Percentiles rank a stretch among this genome's conserved stretches.
Conservation (phyloP, 176 grass and related monocot species). For the Themeda triandra region DNA sequence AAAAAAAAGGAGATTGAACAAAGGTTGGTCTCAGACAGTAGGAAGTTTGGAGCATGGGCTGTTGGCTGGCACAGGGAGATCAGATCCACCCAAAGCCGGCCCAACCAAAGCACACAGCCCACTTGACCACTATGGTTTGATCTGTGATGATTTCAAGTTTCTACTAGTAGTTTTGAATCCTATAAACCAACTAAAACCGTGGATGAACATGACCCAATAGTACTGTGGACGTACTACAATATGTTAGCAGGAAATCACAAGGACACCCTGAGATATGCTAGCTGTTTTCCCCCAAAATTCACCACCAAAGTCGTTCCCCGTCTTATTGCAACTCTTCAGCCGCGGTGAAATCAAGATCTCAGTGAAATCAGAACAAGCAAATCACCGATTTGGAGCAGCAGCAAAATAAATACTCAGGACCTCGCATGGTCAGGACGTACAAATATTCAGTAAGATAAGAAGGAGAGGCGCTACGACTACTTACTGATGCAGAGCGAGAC, state of each 20-base stretch:
- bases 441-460: too few relatives aligned
- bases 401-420: not conserved
- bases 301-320: not conserved
- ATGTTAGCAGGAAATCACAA: too few relatives aligned
- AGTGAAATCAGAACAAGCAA: not conserved
- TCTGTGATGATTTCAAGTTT: too few relatives aligned
- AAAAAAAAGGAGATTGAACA: too few relatives aligned
- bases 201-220: too few relatives aligned
- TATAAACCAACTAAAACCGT: too few relatives aligned
- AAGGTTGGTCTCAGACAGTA: too few relatives aligned
- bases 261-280: too few relatives aligned
- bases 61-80: not conserved
- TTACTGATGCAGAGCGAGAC: slow-evolving; percentile 73
- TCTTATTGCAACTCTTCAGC: not conserved
- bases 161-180: too few relatives aligned
- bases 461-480: not conserved
- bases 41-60: not conserved
- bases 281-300: not conserved
- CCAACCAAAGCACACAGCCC: not conserved
- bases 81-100: not conserved
- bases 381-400: not conserved
- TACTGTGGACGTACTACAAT: too few relatives aligned
- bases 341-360: not conserved
- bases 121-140: not conserved
- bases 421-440: not conserved